Conservation (phyloP, 2,329 filamentous ascomycete genomes). For the Phyllosticta paracitricarpa region DNA sequence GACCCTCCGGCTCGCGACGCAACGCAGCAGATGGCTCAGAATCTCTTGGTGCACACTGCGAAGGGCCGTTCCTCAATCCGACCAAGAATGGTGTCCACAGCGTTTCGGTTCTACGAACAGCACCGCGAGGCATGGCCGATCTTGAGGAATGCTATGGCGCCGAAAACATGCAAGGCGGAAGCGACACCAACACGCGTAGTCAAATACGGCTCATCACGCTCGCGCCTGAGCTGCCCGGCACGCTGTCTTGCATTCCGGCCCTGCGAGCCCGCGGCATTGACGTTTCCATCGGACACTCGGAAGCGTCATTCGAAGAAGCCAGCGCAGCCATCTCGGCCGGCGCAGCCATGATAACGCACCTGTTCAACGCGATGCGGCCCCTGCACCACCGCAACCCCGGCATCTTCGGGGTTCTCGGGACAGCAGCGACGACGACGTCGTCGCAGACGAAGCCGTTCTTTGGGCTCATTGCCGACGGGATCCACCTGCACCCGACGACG, state of each 20-base stretch:
- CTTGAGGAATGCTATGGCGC: constrained; percentile 63
- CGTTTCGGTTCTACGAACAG: constrained; percentile 57
- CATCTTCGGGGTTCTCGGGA: constrained; percentile 74
- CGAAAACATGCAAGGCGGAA: constrained; percentile 45
- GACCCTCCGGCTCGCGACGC: constrained; percentile 54
- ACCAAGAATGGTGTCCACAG: constrained; percentile 84
- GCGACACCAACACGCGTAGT: constrained; percentile 22
- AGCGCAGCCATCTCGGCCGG: constrained; percentile 61
- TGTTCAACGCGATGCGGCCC: constrained; percentile 90
- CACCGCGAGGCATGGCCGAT: constrained; percentile 51
- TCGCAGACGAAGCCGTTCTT: constrained; percentile 57
- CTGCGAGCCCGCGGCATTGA: constrained; percentile 58
- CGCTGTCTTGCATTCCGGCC: constrained; percentile 59
- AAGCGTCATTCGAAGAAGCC: constrained; percentile 77
- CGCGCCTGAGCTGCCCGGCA: constrained; percentile 65
- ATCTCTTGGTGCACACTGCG: constrained; percentile 80
- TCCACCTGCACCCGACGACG: constrained; percentile 79
- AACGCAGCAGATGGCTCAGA: constrained; percentile 63
- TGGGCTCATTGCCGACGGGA: constrained; percentile 82
- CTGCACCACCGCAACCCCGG: constrained; percentile 87
- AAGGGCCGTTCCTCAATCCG: constrained; percentile 78
- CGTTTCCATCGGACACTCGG: constrained; percentile 76
- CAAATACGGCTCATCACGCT: constrained; percentile 72
- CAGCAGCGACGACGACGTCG: constrained; percentile 11
- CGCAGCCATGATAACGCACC: constrained; percentile 81